Conservation (phyloP, 331 rosid genomes). For the Malus hybrid region DNA sequence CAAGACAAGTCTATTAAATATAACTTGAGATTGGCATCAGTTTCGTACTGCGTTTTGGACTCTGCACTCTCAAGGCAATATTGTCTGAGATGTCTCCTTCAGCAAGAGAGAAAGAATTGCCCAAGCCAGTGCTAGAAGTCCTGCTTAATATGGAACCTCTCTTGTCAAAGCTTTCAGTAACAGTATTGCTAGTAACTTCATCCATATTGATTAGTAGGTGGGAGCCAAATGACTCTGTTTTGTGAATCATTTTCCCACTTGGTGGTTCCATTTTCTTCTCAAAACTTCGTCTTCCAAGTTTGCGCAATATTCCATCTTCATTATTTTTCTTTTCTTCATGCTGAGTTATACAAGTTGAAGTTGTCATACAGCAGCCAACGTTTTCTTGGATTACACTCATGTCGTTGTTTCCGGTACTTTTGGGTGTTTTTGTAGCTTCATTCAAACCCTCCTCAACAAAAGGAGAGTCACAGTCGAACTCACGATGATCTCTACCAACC, state of each 20-base stretch:
- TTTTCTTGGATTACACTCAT: not conserved
- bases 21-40: not conserved
- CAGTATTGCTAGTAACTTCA: not conserved
- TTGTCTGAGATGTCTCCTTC: conserved; percentile 1
- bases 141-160: not conserved
- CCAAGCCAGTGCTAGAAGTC: not conserved
- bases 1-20: not conserved
- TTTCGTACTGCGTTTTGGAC: not conserved
- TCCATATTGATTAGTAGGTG: not conserved
- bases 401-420: not conserved
- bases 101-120: not conserved
- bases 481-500: not conserved
- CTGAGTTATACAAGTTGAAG: not conserved
- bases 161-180: not conserved
- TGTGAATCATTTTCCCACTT: not conserved
- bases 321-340: not conserved
- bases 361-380: not conserved
- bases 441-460: not conserved
- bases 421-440: not conserved
- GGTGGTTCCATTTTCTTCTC: not conserved
- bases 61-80: conserved; percentile 2
- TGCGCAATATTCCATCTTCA: not conserved
- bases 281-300: not conserved
- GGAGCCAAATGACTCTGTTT: conserved; percentile 3
- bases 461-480: not conserved